Conservation (phyloP, 2,329 filamentous ascomycete genomes). For the Fusarium nurragi region DNA sequence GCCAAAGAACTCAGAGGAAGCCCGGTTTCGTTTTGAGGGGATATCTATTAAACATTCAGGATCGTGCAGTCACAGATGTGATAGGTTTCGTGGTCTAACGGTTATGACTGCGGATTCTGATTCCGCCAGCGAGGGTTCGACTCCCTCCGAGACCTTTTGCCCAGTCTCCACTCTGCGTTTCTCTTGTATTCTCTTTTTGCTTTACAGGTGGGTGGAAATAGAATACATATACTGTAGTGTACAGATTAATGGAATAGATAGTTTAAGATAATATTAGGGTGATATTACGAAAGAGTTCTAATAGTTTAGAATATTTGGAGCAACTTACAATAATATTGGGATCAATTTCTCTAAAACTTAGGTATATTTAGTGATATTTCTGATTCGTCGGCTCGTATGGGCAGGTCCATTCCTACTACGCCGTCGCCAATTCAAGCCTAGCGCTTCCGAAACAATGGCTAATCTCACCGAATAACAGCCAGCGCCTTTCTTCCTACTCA, state of each 20-base stretch:
- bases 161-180: not conserved
- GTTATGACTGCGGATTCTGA: conserved; percentile 45
- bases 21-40: no score
- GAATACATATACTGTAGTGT: no score
- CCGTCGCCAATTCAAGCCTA: not conserved
- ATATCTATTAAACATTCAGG: fast-evolving
- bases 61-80: not conserved
- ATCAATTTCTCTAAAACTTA: no score
- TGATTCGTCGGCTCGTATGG: conserved; percentile 2
- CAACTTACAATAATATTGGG: no score
- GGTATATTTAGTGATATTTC: not conserved
- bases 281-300: no score
- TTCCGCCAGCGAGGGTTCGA: conserved; percentile 45
- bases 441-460: not conserved
- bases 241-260: no score
- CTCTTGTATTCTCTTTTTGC: not conserved
- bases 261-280: no score
- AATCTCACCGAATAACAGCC: not conserved
- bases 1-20: no score
- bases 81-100: conserved; percentile 19
- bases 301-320: no score
- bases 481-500: not conserved
- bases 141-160: conserved; percentile 40
- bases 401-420: not conserved
- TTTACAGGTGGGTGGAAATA: no score